phyloP scores from a whole-genome alignment of 1,139 yeast species.

The Protomyces macrosporus region DNA sequence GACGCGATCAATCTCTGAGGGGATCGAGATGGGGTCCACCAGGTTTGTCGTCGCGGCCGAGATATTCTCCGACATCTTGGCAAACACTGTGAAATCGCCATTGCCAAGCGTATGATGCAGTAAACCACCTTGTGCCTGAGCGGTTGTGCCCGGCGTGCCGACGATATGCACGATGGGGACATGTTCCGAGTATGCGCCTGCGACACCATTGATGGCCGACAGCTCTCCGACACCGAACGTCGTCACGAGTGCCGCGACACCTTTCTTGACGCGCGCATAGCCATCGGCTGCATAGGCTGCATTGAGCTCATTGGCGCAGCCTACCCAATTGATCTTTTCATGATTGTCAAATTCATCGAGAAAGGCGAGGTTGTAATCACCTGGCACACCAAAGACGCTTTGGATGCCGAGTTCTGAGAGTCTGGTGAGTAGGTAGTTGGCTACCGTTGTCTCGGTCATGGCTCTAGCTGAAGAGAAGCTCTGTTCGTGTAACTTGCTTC shows the following conservation, averaged over 20 bases:
- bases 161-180: constrained; percentile 77
- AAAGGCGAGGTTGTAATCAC: constrained; percentile 52
- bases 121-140: constrained; percentile 41
- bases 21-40: constrained; percentile 47
- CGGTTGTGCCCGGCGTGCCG: constrained; percentile 59
- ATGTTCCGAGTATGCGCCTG: constrained; percentile 77
- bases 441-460: constrained; percentile 35
- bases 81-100: constrained; percentile 61
- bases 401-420: constrained; percentile 46
- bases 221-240: constrained; percentile 55
- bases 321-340: constrained; percentile 51
- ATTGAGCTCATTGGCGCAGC: constrained; percentile 58
- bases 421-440: constrained; percentile 50
- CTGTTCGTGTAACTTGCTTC: too few relatives aligned
- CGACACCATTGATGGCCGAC: constrained; percentile 68
- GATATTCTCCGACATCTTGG: constrained; percentile 55
- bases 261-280: constrained; percentile 52
- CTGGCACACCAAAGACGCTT: constrained; percentile 53
- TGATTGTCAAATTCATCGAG: constrained; percentile 24
- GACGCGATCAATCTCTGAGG: constrained; percentile 61
- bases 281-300: constrained; percentile 79
- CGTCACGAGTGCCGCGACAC: constrained; percentile 27
- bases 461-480: too few relatives aligned
- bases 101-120: constrained; percentile 62
- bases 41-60: constrained; percentile 57